Percentiles rank a stretch among this genome's conserved stretches.
These are phyloP conservation scores for Penicillium brasilianum DNA, from an alignment of 2,329 filamentous ascomycete species.

Conservation along the genomic window DNA sequence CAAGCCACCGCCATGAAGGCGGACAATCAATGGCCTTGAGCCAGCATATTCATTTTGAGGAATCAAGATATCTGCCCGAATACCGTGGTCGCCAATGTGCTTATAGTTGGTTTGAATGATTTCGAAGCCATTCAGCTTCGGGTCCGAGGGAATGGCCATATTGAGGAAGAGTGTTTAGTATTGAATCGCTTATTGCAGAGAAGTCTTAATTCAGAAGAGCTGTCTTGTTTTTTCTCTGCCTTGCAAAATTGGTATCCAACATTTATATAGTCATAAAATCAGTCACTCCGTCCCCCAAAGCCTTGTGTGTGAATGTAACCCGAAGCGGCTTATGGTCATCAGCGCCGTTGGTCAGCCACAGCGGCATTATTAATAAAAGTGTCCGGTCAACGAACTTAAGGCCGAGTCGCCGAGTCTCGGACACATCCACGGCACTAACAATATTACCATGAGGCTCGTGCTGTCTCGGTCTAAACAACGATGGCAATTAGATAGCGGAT, in stretches of 20 bases:
- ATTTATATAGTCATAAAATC: background rate
- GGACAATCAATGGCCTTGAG: constrained; percentile 48
- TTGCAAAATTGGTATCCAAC: background rate
- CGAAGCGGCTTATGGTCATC: background rate
- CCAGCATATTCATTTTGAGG: constrained; percentile 43
- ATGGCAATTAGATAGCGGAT: background rate
- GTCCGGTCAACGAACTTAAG: background rate
- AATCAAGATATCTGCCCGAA: constrained; percentile 44
- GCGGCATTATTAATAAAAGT: background rate
- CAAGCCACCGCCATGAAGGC: constrained; percentile 53
- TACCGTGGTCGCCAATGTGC: constrained; percentile 43
- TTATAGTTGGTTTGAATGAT: constrained; percentile 51
- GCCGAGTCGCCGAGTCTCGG: background rate
- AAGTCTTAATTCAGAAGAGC: background rate
- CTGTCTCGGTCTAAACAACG: too few relatives aligned
- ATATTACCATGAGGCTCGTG: background rate
- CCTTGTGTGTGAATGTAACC: background rate
- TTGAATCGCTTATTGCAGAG: background rate
- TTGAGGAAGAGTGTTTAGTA: background rate
- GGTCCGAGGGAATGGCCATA: constrained; percentile 20
- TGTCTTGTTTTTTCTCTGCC: background rate
- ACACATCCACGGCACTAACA: background rate
- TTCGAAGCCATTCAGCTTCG: constrained; percentile 44
- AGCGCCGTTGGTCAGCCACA: background rate
- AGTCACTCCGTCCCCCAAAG: background rate